Evolutionary conservation across 1,284 basidiomycete species (phyloP), one percentile per base, ranked within the genome.

Genomic region (Apiotrichum veenhuisii): DNA sequence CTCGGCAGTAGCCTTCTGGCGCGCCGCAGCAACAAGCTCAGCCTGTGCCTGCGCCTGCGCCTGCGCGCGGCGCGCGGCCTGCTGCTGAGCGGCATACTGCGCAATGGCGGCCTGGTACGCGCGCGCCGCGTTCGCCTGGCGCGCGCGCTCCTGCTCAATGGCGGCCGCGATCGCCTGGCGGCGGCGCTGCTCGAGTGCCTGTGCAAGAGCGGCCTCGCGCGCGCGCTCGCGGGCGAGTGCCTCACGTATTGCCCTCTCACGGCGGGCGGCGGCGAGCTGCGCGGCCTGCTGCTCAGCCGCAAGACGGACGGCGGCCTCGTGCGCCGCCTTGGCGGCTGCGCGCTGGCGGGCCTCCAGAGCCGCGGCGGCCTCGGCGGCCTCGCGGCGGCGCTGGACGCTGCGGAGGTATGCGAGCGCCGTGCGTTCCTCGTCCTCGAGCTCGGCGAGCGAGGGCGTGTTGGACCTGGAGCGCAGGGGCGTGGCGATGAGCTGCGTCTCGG

Each of bases 391-490:
- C 54, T 68, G 72, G 54, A 75, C 68, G 5, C 64, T 51, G 43
- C 59, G 66, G 34, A 75, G 70, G 59, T 74, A 70, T 27, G 67
- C 71, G n/a, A 70, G 61, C 23, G 69, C 72, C 26, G 68, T 67
- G 44, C 61, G 66, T 52, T 75, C 73, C 53, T 75, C 72, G 40
- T 65, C 64, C 18, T 68, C 66, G 46, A 71, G 55, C 40, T 55
- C 50, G 36, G 45, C 34, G 40, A 37, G 3, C 5, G 45, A 17
- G 33, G 33, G 33, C 33, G 33, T 34, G 33, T 8, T 34, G 34
- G 12, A 20, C 20, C 7, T 42, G 49, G 26, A 10, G 46, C 25
- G 46, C 36, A 7, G 17, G 43, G 10, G 17, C 3, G 43, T 4
- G 37, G 8, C n/a, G n/a, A 15, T 36, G 23, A 17, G 18, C 47